Evolutionary conservation across 139 green algal species (phyloP), one percentile per base, ranked within the genome.

Genomic region (Asterochloris sp.): DNA sequence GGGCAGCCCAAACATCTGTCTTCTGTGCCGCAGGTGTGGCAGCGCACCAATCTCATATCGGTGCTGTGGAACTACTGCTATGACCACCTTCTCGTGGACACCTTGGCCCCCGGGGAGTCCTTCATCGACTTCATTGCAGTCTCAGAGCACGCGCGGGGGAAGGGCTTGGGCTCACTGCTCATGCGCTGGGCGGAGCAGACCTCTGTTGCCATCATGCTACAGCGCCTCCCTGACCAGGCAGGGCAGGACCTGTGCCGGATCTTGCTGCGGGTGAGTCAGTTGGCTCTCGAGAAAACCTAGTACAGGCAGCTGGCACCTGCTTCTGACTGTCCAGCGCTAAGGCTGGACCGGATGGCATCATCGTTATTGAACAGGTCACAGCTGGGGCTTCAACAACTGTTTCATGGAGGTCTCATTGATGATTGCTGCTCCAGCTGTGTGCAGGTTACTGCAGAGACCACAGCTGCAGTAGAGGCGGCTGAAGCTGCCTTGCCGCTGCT

Each of bases 51-150:
- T 26, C 61, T 82, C 10, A 9, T 73, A 23, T 62, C 78, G 23
- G 73, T 62, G 17, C 13, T 82, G 11, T 82, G 78, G 78, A 82
- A 74, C 26, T 82, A 74, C 29, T 61, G 27, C 63, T 82, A 82
- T 74, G 78, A 82, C 21, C 78, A 82, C 78, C 62, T 82, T 6
- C 19, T 82, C 11, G 68, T 64, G 68, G 78, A 82, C 28, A 63
- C 28, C 0, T 16, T 82, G 62, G 15, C 73, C 28, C 78, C 78
- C 63, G 78, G 78, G 47, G 78, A 82, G 21, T 27, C 63, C 78
- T 74, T 82, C 10, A 82, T 82, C 54, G 78, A 82, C 63, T 82
- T 82, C 63, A 82, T 82, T 64, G 78, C 78, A 47, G 78, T 82
- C 4, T 82, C 78, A 47, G 63, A 73, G 26, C 29, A 82, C 62